Conservation (phyloP, 352 stramenopile species). For the Globisporangium nodosum region DNA sequence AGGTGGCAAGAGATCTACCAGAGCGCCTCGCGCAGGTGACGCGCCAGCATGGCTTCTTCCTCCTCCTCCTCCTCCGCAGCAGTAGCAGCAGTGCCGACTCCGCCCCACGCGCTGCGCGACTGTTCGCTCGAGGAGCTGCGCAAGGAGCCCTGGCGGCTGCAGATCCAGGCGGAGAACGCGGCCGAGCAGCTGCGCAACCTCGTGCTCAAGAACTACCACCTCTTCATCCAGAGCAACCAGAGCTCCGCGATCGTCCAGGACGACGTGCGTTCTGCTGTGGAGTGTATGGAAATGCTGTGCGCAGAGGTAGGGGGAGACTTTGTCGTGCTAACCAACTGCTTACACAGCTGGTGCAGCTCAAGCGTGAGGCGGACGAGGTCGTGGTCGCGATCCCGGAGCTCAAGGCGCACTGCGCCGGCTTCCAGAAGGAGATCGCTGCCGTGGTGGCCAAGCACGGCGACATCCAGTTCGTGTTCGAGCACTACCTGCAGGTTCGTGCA, state of each 20-base stretch:
- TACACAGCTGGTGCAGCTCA: slow-evolving; percentile 51
- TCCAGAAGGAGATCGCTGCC: slow-evolving; percentile 46
- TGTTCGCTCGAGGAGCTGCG: slow-evolving; percentile 78
- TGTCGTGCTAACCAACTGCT: background rate
- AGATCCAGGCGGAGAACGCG: slow-evolving; percentile 76
- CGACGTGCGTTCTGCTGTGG: slow-evolving; percentile 28
- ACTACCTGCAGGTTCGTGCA: slow-evolving; percentile 70
- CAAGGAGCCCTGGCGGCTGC: slow-evolving; percentile 79
- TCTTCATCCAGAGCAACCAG: slow-evolving; percentile 90
- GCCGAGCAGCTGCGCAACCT: slow-evolving; percentile 71
- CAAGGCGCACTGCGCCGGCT: slow-evolving; percentile 39
- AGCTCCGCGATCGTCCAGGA: slow-evolving; percentile 78
- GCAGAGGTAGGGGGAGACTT: too few species aligned
- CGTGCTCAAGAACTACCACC: slow-evolving; percentile 87
- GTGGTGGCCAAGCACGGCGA: slow-evolving; percentile 71
- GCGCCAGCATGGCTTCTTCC: background rate
- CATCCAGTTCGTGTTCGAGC: slow-evolving; percentile 88
- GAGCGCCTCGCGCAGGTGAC: too few species aligned
- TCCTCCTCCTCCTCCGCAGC: background rate
- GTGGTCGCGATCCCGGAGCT: slow-evolving; percentile 45
- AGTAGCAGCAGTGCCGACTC: background rate
- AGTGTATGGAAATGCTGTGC: background rate
- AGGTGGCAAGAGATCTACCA: background rate
- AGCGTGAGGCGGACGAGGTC: slow-evolving; percentile 56
- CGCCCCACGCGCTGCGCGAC: slow-evolving; percentile 25